These are phyloP conservation scores for Rhizopogon salebrosus DNA, from an alignment of 768 basidiomycete genomes.

Conservation along the genomic window DNA sequence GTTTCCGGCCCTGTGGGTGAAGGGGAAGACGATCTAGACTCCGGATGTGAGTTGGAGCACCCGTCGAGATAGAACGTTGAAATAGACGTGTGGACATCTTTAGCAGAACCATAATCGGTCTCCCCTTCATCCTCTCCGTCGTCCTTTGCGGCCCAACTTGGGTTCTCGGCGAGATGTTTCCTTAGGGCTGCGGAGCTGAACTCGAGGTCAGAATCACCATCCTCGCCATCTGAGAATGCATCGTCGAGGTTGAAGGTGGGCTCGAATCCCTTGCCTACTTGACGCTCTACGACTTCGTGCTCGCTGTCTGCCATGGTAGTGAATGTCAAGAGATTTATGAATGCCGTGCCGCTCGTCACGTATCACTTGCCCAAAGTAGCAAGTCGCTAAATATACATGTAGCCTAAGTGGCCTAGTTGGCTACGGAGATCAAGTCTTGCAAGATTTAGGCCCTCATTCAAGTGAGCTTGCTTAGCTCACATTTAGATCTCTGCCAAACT, in stretches of 20 bases:
- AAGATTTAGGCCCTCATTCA: not conserved
- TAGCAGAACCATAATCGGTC: slow-evolving; percentile 29
- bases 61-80: slow-evolving; percentile 56
- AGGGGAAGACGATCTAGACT: slow-evolving; percentile 18
- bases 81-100: slow-evolving; percentile 40
- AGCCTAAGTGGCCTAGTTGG: too few species aligned
- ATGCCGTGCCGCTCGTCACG: too few species aligned
- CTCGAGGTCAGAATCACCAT: slow-evolving; percentile 40
- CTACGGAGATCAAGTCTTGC: too few species aligned
- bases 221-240: slow-evolving; percentile 59
- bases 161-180: slow-evolving; percentile 51
- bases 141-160: slow-evolving; percentile 31
- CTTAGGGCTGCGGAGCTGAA: slow-evolving; percentile 62
- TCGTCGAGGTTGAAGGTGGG: slow-evolving; percentile 51
- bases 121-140: slow-evolving; percentile 20
- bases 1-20: slow-evolving; percentile 8
- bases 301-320: slow-evolving; percentile 10
- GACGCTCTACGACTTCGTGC: slow-evolving; percentile 13
- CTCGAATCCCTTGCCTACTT: slow-evolving; percentile 20
- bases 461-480: not conserved
- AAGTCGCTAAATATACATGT: too few species aligned
- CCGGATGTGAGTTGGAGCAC: slow-evolving; percentile 14
- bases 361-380: not conserved
- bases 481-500: slow-evolving; percentile 1
- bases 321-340: not conserved